Percentiles rank a stretch among this genome's conserved stretches.
These are phyloP conservation scores for Pseudogymnoascus sp. DNA, from an alignment of 2,329 filamentous ascomycete genomes.

Conservation along the genomic window DNA sequence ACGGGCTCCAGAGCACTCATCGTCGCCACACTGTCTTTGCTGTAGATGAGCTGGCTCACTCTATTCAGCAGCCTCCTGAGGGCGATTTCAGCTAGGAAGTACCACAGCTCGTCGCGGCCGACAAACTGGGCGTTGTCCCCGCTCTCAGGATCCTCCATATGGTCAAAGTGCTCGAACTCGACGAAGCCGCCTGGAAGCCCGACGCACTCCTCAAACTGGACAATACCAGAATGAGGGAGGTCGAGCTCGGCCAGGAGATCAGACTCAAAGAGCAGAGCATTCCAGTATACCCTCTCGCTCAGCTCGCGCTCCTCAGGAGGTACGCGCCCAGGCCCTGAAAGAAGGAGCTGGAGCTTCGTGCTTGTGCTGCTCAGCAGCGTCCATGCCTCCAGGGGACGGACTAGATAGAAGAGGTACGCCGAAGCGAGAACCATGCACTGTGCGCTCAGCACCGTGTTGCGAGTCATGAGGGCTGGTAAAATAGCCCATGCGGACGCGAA, in stretches of 20 bases:
- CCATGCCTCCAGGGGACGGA: conserved; percentile 77
- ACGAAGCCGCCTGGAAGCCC: conserved; percentile 72
- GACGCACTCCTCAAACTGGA: conserved; percentile 73
- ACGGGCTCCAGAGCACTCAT: conserved; percentile 69
- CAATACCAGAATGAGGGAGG: conserved; percentile 73
- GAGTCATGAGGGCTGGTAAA: conserved; percentile 69
- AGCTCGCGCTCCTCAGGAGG: conserved; percentile 64
- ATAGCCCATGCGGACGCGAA: conserved; percentile 75
- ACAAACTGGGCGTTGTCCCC: conserved; percentile 37
- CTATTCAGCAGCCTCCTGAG: conserved; percentile 68
- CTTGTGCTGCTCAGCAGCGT: conserved; percentile 70
- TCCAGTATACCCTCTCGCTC: conserved; percentile 76
- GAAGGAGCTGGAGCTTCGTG: conserved; percentile 70
- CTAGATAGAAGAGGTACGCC: conserved; percentile 75
- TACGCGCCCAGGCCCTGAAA: conserved; percentile 65
- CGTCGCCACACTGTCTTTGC: conserved; percentile 62
- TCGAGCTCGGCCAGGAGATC: conserved; percentile 73
- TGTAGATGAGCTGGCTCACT: conserved; percentile 73
- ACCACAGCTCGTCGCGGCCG: conserved; percentile 74
- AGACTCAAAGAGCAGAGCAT: conserved; percentile 70
- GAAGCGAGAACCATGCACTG: conserved; percentile 76
- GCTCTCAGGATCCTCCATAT: conserved; percentile 45
- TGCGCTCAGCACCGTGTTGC: conserved; percentile 68
- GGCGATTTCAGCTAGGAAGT: conserved; percentile 77
- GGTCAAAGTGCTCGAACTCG: conserved; percentile 31